A percentile compares a stretch with the other conserved stretches of the same genome.
phyloP scores from a whole-genome alignment of 2,329 filamentous ascomycete species.

The Fulvia fulva region DNA sequence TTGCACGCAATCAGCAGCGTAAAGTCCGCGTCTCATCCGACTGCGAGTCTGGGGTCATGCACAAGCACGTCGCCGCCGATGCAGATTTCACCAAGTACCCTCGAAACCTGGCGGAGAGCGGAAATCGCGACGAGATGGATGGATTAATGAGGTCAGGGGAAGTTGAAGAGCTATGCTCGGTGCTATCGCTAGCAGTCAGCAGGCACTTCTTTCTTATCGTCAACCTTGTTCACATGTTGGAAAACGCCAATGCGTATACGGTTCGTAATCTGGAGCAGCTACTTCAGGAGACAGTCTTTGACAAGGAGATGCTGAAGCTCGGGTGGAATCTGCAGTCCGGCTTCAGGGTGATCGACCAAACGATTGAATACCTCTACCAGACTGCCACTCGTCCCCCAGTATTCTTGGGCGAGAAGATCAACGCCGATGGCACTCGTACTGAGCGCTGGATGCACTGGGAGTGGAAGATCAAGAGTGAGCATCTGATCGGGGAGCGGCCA shows the following conservation, averaged over 20 bases:
- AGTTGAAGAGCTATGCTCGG: background rate
- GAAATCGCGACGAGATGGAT: no score
- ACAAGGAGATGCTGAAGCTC: constrained; percentile 1
- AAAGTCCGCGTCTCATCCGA: background rate
- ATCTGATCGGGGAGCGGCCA: background rate
- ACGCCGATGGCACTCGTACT: background rate
- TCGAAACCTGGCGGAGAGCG: background rate
- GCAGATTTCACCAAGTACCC: background rate
- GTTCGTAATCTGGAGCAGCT: constrained; percentile 1
- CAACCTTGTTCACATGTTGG: constrained; percentile 8
- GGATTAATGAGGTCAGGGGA: no score
- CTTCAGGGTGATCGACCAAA: constrained; percentile 1
- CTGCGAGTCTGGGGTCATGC: background rate
- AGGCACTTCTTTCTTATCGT: constrained; percentile 2
- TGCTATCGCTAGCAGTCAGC: constrained; percentile 1
- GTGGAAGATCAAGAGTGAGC: background rate
- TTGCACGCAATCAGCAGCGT: background rate
- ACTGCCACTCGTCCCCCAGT: no score
- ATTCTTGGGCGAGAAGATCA: constrained; percentile 1
- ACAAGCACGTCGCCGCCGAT: background rate
- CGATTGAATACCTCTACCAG: no score
- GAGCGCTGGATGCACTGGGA: background rate
- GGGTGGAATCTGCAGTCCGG: constrained; percentile 8
- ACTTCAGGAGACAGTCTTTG: constrained; percentile 1
- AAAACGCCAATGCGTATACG: constrained; percentile 4